Base-by-base conservation (phyloP, 2,329 filamentous ascomycete species). In the Teratosphaeria zuluensis region DNA sequence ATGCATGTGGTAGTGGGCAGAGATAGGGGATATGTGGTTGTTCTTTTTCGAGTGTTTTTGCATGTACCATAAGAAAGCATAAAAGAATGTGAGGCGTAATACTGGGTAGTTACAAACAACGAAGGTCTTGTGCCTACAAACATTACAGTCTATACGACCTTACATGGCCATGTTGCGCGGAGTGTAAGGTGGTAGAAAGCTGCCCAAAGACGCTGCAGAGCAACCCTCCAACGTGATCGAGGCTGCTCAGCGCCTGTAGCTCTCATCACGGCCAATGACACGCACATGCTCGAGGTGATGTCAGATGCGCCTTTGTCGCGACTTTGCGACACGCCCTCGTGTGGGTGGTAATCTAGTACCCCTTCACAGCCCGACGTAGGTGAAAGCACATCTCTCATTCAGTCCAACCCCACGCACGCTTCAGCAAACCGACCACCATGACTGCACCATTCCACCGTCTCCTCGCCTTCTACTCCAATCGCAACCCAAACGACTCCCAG, bases 391-490 rank as follows among this genome's bases (percentile, higher is more conserved):
- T 14, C 33, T 35, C 33, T 35, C 14, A 2, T 2, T 2, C 42
- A 21, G n/a, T 48, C 42, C 19, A 21, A 8, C 19, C 8, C 42
- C 21, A 4, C n/a, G 16, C 16, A 48, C 4, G 16, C n/a, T 16
- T 5, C 42, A 21, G n/a, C 42, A 46, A 16, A 48, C 42, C 16
- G 11, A n/a, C 24, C 28, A 53, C 46, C 31, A 60, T 60, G 54
- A 54, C 57, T 19, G 56, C 68, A 30, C 68, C 70, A 52, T 72
- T 73, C 65, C 71, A 72, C 60, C 69, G 69, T 61, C 68, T 73
- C n/a, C 67, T 73, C 24, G 59, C 66, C 61, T 73, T 68, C 66
- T 73, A 71, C 65, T 68, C 69, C 51, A 68, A 68, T 56, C 69
- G 66, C 61, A 59, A 65, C 0, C 30, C 61, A 54, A 66, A 65